Evolutionary conservation across 2,329 filamentous ascomycete species (phyloP).

Genomic region (Calycina herbarum): DNA sequence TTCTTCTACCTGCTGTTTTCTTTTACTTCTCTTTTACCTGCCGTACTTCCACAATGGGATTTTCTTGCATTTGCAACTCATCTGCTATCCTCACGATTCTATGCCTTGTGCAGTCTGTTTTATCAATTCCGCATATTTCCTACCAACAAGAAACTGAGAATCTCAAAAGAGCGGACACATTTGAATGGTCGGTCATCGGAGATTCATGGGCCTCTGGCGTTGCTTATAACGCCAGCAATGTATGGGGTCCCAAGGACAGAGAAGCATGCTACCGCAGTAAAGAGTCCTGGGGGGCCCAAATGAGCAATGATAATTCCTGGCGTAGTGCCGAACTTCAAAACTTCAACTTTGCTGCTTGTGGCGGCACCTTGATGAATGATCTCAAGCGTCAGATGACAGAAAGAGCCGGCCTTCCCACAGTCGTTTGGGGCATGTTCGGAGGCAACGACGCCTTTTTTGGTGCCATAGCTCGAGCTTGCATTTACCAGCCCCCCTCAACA

Average conservation of each 20-base stretch:
- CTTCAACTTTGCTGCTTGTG: constrained; percentile 12
- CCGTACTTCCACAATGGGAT: not conserved
- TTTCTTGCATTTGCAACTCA: constrained; percentile 4
- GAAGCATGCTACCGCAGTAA: constrained; percentile 10
- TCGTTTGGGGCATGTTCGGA: constrained; percentile 12
- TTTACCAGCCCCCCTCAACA: not conserved
- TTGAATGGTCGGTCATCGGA: too few relatives aligned
- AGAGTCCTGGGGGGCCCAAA: constrained; percentile 8
- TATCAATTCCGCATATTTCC: too few relatives aligned
- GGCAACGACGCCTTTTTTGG: constrained; percentile 11
- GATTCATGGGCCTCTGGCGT: not conserved
- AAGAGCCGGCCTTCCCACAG: not conserved
- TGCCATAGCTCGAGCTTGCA: constrained; percentile 8
- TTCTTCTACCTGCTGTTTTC: too few relatives aligned
- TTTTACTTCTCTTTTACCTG: too few relatives aligned
- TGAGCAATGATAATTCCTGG: constrained; percentile 7
- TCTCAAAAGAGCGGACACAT: too few relatives aligned
- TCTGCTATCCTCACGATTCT: constrained; percentile 14
- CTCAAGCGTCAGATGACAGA: constrained; percentile 11
- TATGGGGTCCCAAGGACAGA: constrained; percentile 1
- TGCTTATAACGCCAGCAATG: constrained; percentile 9
- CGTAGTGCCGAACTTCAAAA: not conserved
- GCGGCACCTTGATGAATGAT: constrained; percentile 13
- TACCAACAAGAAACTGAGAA: too few relatives aligned
- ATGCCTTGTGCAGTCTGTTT: too few relatives aligned